Conservation (phyloP, 2,329 filamentous ascomycete species). For the Davidsoniella neocaledoniae region DNA sequence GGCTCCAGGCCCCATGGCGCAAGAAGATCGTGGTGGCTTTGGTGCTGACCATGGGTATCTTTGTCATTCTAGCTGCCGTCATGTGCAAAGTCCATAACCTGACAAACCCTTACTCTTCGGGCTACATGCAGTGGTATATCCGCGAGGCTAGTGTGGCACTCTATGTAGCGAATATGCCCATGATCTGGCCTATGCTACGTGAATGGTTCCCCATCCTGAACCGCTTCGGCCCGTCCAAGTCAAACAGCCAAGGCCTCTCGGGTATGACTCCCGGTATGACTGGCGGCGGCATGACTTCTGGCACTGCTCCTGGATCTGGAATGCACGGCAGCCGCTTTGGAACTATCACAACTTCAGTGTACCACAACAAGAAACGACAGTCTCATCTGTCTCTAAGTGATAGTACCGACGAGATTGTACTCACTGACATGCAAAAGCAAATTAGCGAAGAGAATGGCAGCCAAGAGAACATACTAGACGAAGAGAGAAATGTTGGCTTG, state of each 20-base stretch:
- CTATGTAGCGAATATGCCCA: constrained; percentile 27
- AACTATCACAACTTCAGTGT: constrained; percentile 9
- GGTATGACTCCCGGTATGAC: constrained; percentile 4
- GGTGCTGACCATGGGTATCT: constrained; percentile 29
- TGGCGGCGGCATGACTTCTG: not conserved
- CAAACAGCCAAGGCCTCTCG: constrained; percentile 2
- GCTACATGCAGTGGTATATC: constrained; percentile 29
- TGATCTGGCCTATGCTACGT: constrained; percentile 27
- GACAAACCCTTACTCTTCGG: constrained; percentile 21
- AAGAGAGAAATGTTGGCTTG: constrained; percentile 1
- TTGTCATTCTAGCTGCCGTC: constrained; percentile 32
- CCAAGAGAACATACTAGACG: constrained; percentile 7
- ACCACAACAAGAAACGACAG: constrained; percentile 7
- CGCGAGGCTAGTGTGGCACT: constrained; percentile 29
- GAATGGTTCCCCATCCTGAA: constrained; percentile 16
- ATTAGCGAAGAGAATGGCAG: not conserved
- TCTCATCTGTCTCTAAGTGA: constrained; percentile 4
- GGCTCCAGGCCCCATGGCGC: constrained; percentile 30
- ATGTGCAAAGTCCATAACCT: constrained; percentile 30
- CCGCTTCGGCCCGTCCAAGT: constrained; percentile 11
- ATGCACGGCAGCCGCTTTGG: constrained; percentile 11
- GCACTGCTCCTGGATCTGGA: not conserved
- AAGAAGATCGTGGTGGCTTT: constrained; percentile 35
- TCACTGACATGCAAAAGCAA: constrained; percentile 5
- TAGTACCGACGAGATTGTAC: constrained; percentile 6